Evolutionary conservation across 305 asterid species (phyloP).

Genomic region (Fraxinus nigra): DNA sequence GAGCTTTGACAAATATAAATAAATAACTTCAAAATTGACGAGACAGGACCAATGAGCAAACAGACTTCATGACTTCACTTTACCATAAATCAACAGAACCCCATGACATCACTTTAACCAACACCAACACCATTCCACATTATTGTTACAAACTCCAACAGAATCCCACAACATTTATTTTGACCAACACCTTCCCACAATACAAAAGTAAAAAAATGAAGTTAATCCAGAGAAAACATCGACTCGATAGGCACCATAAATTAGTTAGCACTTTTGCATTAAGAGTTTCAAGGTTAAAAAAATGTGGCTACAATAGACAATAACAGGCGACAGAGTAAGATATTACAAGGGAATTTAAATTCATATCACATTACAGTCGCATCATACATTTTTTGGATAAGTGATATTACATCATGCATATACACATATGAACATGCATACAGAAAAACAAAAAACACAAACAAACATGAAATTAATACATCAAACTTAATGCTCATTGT

Average conservation of each 20-base stretch:
- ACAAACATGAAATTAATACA: not conserved
- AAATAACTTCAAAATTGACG: not conserved
- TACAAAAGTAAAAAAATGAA: not conserved
- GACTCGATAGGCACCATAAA: not conserved
- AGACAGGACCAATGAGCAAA: constrained; percentile 12
- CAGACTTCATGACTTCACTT: constrained; percentile 1
- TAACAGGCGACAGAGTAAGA: not conserved
- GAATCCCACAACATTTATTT: not conserved
- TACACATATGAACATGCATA: not conserved
- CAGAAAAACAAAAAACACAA: not conserved
- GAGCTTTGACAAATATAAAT: not conserved
- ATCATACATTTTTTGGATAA: not conserved
- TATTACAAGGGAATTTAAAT: not conserved
- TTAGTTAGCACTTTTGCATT: not conserved
- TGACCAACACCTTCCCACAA: not conserved
- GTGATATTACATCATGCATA: not conserved
- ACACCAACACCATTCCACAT: not conserved
- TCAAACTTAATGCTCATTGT: not conserved
- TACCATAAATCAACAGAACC: constrained; percentile 7
- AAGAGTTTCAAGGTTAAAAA: not conserved
- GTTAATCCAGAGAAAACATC: not conserved
- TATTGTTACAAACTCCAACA: not conserved
- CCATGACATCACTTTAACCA: not conserved
- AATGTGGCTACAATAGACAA: not conserved
- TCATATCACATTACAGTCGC: not conserved